These are phyloP conservation scores for Fusarium duplospermum DNA, from an alignment of 2,329 filamentous ascomycete genomes.

Conservation along the genomic window DNA sequence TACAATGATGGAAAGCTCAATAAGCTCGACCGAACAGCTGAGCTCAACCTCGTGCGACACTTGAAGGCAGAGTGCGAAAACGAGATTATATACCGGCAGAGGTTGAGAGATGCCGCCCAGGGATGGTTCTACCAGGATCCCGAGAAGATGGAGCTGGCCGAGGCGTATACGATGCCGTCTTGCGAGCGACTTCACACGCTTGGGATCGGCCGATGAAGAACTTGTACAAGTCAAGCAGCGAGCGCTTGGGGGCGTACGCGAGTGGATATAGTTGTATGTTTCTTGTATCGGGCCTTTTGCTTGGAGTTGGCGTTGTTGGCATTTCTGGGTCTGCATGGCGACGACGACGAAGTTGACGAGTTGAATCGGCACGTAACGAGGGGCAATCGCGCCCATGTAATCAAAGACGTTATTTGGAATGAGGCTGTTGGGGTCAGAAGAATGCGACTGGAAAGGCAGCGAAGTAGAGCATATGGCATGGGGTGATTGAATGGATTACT, in stretches of 20 bases:
- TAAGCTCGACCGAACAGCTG: slow-evolving; percentile 81
- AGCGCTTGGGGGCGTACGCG: background rate
- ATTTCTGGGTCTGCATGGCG: slow-evolving; percentile 44
- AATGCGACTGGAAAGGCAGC: background rate
- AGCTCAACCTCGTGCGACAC: slow-evolving; percentile 75
- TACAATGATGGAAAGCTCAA: slow-evolving; percentile 76
- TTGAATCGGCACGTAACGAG: slow-evolving; percentile 14
- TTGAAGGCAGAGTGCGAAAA: slow-evolving; percentile 79
- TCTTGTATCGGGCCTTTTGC: slow-evolving; percentile 36
- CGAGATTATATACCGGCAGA: slow-evolving; percentile 74
- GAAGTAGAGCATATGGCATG: slow-evolving; percentile 2
- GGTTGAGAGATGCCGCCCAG: slow-evolving; percentile 80
- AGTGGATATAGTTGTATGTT: slow-evolving; percentile 23
- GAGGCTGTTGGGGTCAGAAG: slow-evolving; percentile 12
- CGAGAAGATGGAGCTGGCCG: slow-evolving; percentile 80
- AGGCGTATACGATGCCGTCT: slow-evolving; percentile 61
- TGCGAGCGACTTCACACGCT: slow-evolving; percentile 64
- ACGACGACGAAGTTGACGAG: slow-evolving; percentile 30
- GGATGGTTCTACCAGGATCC: slow-evolving; percentile 89
- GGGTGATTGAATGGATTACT: background rate
- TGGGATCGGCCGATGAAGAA: slow-evolving; percentile 43
- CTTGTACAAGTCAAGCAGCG: background rate
- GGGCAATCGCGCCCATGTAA: slow-evolving; percentile 29
- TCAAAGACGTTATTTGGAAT: slow-evolving; percentile 32
- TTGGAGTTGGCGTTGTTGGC: slow-evolving; percentile 47